A percentile compares a stretch with the other conserved stretches of the same genome.
phyloP scores from a whole-genome alignment of 1,139 yeast genomes.

The Candida freyschussii region DNA sequence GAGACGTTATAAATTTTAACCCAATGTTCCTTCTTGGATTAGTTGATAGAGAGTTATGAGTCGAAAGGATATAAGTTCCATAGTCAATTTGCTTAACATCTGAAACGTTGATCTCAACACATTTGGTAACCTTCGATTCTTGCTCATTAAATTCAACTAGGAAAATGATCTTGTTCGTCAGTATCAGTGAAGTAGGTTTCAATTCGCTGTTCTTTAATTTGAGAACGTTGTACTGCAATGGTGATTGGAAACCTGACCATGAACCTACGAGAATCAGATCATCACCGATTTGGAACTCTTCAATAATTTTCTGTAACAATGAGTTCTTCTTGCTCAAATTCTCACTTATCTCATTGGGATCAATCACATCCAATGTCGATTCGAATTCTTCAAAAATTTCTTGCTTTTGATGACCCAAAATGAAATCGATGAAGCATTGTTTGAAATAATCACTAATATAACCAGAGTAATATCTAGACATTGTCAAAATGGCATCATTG shows the following conservation, averaged over 20 bases:
- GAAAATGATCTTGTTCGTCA: constrained; percentile 23
- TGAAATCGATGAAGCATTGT: constrained; percentile 37
- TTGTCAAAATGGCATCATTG: constrained; percentile 37
- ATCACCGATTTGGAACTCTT: constrained; percentile 74
- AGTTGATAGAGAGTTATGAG: constrained; percentile 24
- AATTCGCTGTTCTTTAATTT: constrained; percentile 14
- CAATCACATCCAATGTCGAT: constrained; percentile 29
- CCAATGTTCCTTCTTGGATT: constrained; percentile 32
- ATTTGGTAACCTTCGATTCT: constrained; percentile 16
- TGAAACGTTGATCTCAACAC: constrained; percentile 19
- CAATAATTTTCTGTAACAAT: constrained; percentile 62
- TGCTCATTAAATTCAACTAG: constrained; percentile 27
- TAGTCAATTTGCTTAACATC: constrained; percentile 24
- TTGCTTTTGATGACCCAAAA: constrained; percentile 32
- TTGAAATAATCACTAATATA: constrained; percentile 37
- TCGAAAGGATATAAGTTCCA: constrained; percentile 28
- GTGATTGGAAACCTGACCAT: constrained; percentile 21
- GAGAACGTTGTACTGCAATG: constrained; percentile 18
- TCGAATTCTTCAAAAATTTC: constrained; percentile 36
- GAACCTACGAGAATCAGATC: constrained; percentile 23
- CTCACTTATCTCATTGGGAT: constrained; percentile 29
- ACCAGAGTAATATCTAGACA: constrained; percentile 38
- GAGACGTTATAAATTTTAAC: constrained; percentile 24
- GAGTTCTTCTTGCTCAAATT: constrained; percentile 23
- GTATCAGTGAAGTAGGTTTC: constrained; percentile 15